Conservation (phyloP, 2,329 filamentous ascomycete genomes). For the Drechslera avenae region DNA sequence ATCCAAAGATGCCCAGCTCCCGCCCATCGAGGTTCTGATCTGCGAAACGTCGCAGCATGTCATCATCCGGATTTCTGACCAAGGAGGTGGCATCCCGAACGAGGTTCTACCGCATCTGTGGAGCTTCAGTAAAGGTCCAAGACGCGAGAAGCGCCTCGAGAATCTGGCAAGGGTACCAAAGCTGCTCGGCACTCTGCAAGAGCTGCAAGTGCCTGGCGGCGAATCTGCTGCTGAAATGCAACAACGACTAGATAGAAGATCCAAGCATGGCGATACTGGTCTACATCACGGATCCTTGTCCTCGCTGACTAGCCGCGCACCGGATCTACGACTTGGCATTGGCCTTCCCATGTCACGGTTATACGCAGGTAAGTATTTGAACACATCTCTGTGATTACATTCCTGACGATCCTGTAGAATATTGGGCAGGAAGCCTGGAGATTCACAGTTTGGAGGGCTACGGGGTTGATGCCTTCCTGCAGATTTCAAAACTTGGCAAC, state of each 20-base stretch:
- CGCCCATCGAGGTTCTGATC: constrained; percentile 90
- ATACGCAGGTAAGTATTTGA: constrained; percentile 64
- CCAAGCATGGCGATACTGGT: constrained; percentile 30
- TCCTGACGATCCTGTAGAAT: constrained; percentile 60
- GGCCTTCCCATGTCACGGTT: constrained; percentile 91
- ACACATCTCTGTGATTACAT: neutral
- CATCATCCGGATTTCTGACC: constrained; percentile 94
- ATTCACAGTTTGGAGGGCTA: constrained; percentile 94
- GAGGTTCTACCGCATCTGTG: constrained; percentile 88
- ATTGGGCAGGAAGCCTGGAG: constrained; percentile 93
- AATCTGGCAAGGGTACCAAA: constrained; percentile 87
- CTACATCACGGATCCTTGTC: constrained; percentile 69
- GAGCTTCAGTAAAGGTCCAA: constrained; percentile 94
- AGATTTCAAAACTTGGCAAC: constrained; percentile 95
- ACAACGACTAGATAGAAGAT: constrained; percentile 26
- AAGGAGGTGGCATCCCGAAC: constrained; percentile 86
- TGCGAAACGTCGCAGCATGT: constrained; percentile 94
- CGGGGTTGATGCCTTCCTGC: constrained; percentile 92
- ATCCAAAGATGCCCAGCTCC: constrained; percentile 58
- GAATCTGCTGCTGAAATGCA: constrained; percentile 18
- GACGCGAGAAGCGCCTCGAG: constrained; percentile 75
- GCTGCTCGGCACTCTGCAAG: constrained; percentile 92
- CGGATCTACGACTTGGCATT: constrained; percentile 87
- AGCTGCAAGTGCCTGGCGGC: constrained; percentile 62
- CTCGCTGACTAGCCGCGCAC: constrained; percentile 79